Base-by-base conservation (phyloP, 2,329 filamentous ascomycete species). In the Chaetothyriales sp. region DNA sequence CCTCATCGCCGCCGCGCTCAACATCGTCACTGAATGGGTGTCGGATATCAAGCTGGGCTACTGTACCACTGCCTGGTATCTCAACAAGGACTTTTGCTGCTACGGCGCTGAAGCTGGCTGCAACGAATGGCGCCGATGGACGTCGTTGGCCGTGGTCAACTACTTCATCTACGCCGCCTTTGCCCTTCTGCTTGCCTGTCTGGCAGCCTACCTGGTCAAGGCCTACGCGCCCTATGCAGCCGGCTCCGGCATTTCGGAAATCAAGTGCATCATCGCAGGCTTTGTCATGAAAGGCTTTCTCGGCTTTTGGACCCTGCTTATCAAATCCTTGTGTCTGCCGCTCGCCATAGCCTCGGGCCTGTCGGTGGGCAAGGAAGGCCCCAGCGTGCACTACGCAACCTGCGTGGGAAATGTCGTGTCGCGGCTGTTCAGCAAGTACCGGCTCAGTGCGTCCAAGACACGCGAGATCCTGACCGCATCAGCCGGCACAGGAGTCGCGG, bases 201-300 rank as follows among this genome's bases (percentile, higher is more conserved):
- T 83, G 2, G 83, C 89, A 2, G 89, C 89, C 0, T 82, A 78
- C 40, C 75, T 98, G 43, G 92, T 98, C 64, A 92, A 88, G 66
- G 82, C 81, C 1, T 97, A 92, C 68, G 89, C 92, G 4, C 92
- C 92, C 0, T 98, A 98, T 66, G 92, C 92, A 9, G 92, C 92
- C 33, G 92, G 92, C 15, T 95, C 88, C 10, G 92, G 92, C 43
- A 98, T 98, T 53, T 95, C 89, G 10, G 92, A 98, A 71, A 98
- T 98, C 76, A 98, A 98, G 69, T 95, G 89, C 69, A 97, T 98
- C 65, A 95, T 98, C 64, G 92, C 90, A 4, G 92, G 92, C 2
- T 98, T 98, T 66, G 87, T 97, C 48, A 98, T 98, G 92, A 95
- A 97, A 69, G 92, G 89, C 0, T 98, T 98, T 64, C 76, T 98